Evolutionary conservation across 2,329 filamentous ascomycete species (phyloP), one percentile per base, ranked within the genome.

Genomic region (Fusarium ambrosium): DNA sequence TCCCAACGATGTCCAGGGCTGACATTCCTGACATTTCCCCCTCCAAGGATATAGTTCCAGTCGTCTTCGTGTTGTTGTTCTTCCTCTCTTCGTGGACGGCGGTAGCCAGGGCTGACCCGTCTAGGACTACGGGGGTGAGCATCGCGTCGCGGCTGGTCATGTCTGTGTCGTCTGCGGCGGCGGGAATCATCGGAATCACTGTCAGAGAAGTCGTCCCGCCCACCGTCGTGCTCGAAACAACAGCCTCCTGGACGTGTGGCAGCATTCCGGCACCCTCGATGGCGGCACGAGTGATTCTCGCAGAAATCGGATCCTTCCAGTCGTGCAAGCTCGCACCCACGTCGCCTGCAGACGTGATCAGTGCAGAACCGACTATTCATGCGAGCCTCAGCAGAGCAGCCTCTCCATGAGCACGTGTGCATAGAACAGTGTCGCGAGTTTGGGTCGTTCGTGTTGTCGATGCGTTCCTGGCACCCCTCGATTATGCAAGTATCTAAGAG

Each of bases 401-500:
- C 27, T n/a, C 27, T 32, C 48, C 27, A n/a, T n/a, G 9, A 6
- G n/a, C 76, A 77, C 4, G 71, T 55, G 29, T 77, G 76, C 1
- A 6, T 5, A 4, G 2, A 11, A 10, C 76, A 78, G 24, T 37
- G 68, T 11, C 45, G 67, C 8, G 74, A 73, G 13, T 39, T 36
- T 3, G 43, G 62, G 0, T 53, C 61, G 5, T 22, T 13, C 1
- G 66, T 34, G 14, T 64, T 58, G 1, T 45, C 27, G 4, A 69
- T 39, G 22, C 41, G 58, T 5, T 61, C 20, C 0, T 34, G 18
- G 24, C 73, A 78, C 4, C 41, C 60, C 2, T 10, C 18, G 1
- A 64, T 63, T 1, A 22, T 67, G 10, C 73, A 78, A 1, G 65
- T 66, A 53, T 78, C 77, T 78, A 22, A 1, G 2, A 13, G 2